These are phyloP conservation scores for Gossypium anomalum DNA, from an alignment of 345 rosid species.

Conservation along the genomic window DNA sequence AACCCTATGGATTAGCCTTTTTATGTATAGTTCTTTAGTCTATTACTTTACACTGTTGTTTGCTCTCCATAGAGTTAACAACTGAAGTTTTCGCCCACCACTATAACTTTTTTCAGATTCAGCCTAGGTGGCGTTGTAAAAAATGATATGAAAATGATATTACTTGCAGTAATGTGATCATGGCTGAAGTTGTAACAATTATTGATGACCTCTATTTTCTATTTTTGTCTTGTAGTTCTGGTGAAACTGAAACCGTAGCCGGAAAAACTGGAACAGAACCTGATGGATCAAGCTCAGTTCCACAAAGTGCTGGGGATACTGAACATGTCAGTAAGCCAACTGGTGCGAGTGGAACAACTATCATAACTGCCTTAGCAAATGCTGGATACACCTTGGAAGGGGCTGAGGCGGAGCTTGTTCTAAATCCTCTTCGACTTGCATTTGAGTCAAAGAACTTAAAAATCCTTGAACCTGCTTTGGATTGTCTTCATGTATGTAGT, in stretches of 20 bases:
- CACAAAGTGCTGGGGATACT: slow-evolving; percentile 33
- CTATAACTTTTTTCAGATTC: not conserved
- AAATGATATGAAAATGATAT: not conserved
- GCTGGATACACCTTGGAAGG: slow-evolving; percentile 47
- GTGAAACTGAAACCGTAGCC: slow-evolving; percentile 53
- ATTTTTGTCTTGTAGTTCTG: slow-evolving; percentile 40
- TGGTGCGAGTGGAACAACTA: slow-evolving; percentile 18
- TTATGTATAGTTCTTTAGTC: not conserved
- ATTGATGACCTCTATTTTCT: not conserved
- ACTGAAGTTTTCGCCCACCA: not conserved
- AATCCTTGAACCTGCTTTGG: slow-evolving; percentile 90
- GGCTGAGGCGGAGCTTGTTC: slow-evolving; percentile 42
- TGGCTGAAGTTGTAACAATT: slow-evolving; percentile 9
- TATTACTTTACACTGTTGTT: not conserved
- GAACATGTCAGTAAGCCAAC: slow-evolving; percentile 41
- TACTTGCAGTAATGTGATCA: not conserved
- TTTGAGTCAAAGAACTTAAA: slow-evolving; percentile 88
- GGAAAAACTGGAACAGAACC: slow-evolving; percentile 39
- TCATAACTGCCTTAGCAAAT: slow-evolving; percentile 45
- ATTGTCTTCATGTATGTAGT: slow-evolving; percentile 89
- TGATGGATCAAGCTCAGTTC: slow-evolving; percentile 32
- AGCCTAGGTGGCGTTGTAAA: not conserved
- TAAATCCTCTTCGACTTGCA: slow-evolving; percentile 90
- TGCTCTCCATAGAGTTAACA: not conserved
- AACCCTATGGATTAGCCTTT: not conserved